phyloP scores from a whole-genome alignment of 805 yeast species.

The Yarrowia divulgata region DNA sequence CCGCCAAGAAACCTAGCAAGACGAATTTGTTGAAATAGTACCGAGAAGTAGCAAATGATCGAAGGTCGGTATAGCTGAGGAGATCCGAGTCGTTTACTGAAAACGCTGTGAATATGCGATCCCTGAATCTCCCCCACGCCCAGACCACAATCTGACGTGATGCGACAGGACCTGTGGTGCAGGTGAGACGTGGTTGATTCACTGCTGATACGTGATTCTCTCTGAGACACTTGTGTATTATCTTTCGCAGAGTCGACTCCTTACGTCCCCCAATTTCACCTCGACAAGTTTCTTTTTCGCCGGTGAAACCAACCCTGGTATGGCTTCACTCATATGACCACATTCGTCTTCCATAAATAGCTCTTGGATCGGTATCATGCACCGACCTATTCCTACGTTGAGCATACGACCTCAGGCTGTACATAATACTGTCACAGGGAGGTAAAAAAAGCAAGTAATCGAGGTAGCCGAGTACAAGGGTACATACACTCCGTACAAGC shows the following conservation, averaged over 20 bases:
- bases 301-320: background rate
- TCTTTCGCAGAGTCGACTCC: background rate
- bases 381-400: background rate
- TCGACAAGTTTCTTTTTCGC: background rate
- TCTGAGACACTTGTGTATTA: background rate
- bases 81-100: too few species aligned
- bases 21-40: background rate
- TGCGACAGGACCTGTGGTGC: background rate
- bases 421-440: background rate
- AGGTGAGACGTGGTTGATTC: conserved; percentile 5
- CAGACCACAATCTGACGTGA: background rate
- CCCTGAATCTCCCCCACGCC: too few species aligned
- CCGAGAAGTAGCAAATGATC: background rate
- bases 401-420: background rate
- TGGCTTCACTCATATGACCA: too few species aligned
- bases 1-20: conserved; percentile 4
- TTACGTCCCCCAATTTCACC: background rate
- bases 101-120: too few species aligned
- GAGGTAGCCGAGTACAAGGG: background rate
- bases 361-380: background rate
- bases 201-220: conserved; percentile 4
- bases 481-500: too few species aligned
- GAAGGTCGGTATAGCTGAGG: too few species aligned
- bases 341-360: too few species aligned
- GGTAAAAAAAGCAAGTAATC: background rate